These are phyloP conservation scores for Grosmannia clavigera DNA, from an alignment of 2,329 filamentous ascomycete genomes.

Conservation along the genomic window DNA sequence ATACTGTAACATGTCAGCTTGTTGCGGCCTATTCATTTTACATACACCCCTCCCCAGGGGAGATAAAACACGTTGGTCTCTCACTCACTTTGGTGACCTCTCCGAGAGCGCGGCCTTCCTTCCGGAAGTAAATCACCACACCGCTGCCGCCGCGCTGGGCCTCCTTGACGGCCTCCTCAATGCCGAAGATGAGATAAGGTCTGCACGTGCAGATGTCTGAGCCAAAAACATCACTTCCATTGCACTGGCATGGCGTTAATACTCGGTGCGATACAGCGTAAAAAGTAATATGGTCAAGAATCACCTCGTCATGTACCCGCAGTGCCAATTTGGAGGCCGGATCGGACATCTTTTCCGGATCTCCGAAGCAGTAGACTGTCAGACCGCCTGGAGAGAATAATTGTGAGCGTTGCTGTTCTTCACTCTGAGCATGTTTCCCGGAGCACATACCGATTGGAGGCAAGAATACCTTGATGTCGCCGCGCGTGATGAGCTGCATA, in stretches of 20 bases:
- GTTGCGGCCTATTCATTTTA: not conserved
- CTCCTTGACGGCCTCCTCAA: conserved; percentile 94
- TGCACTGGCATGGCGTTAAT: conserved; percentile 43
- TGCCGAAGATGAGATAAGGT: conserved; percentile 91
- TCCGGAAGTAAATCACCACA: conserved; percentile 96
- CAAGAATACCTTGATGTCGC: conserved; percentile 89
- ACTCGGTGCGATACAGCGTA: not conserved
- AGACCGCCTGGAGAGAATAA: conserved; percentile 48
- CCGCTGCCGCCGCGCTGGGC: conserved; percentile 88
- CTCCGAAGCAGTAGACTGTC: conserved; percentile 94
- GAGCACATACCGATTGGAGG: conserved; percentile 62
- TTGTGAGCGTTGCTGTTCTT: not conserved
- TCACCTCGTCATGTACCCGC: conserved; percentile 60
- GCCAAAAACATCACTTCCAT: conserved; percentile 93
- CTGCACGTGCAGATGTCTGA: conserved; percentile 96
- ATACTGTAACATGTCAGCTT: conserved; percentile 8
- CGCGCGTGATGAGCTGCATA: conserved; percentile 66
- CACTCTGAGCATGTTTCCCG: not conserved
- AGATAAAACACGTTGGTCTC: not conserved
- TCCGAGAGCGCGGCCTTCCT: conserved; percentile 86
- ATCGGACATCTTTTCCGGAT: conserved; percentile 87
- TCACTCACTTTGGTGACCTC: conserved; percentile 81
- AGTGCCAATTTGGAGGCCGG: conserved; percentile 69
- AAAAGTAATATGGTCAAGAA: conserved; percentile 6
- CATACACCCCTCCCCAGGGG: not conserved